Conservation (phyloP, 371 early-diverging fungal genomes). For the Mortierella sp. region DNA sequence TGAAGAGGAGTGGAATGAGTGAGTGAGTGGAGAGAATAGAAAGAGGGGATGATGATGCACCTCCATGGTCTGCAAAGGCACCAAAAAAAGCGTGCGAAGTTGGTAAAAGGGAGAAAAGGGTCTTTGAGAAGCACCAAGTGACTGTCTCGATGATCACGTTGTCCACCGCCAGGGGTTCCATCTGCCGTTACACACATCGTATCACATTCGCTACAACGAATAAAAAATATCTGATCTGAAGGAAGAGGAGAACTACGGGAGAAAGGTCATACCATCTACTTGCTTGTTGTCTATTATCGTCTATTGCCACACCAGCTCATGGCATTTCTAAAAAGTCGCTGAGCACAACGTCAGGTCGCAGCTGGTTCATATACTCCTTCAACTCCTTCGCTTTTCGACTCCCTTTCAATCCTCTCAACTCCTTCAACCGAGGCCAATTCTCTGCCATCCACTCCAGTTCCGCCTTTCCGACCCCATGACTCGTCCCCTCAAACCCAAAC, state of each 20-base stretch:
- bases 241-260: no score
- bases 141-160: background rate
- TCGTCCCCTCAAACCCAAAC: background rate
- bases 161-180: background rate
- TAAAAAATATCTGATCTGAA: background rate
- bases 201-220: background rate
- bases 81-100: background rate
- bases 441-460: slow-evolving; percentile 4
- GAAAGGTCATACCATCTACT: no score
- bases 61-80: background rate
- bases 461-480: background rate
- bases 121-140: background rate
- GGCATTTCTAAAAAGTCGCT: background rate
- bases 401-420: background rate
- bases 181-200: background rate
- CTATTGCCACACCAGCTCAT: no score
- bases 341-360: background rate
- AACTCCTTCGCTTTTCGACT: background rate
- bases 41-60: background rate
- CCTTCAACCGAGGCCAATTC: background rate
- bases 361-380: background rate
- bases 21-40: background rate
- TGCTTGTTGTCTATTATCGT: no score
- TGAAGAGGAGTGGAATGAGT: background rate
- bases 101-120: background rate